A percentile compares a stretch with the other conserved stretches of the same genome.
phyloP scores from a whole-genome alignment of 2,329 filamentous ascomycete genomes.

The Trematosphaeria pertusa region DNA sequence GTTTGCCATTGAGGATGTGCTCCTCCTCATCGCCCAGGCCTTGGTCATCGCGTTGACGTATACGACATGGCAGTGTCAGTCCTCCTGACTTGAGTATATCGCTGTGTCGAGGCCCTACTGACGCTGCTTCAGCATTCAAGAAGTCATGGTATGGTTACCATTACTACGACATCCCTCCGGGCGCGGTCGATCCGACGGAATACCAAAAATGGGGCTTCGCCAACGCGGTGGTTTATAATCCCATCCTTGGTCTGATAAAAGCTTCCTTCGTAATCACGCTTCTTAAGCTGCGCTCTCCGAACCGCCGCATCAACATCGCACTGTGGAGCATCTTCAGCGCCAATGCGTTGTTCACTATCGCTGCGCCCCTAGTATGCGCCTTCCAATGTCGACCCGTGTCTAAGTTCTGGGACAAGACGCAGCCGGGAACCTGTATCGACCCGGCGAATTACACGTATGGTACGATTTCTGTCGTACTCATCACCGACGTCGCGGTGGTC shows the following conservation, averaged over 20 bases:
- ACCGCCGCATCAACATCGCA: slow-evolving; percentile 19
- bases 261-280: slow-evolving; percentile 25
- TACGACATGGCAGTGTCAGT: slow-evolving; percentile 11
- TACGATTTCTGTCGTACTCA: slow-evolving; percentile 20
- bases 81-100: neutral
- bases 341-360: slow-evolving; percentile 23
- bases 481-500: slow-evolving; percentile 25
- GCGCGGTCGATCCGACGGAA: slow-evolving; percentile 12
- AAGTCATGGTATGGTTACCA: slow-evolving; percentile 23
- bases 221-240: slow-evolving; percentile 26
- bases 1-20: slow-evolving; percentile 14
- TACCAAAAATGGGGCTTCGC: slow-evolving; percentile 22
- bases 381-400: slow-evolving; percentile 38
- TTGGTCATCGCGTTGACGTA: slow-evolving; percentile 6
- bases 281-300: slow-evolving; percentile 25
- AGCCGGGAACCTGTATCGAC: slow-evolving; percentile 21
- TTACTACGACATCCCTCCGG: slow-evolving; percentile 18
- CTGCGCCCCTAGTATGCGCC: slow-evolving; percentile 23
- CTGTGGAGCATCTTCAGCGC: slow-evolving; percentile 21
- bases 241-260: slow-evolving; percentile 27
- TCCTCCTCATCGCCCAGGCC: slow-evolving; percentile 12
- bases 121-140: slow-evolving; percentile 6
- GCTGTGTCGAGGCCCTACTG: no score
- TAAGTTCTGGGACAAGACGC: slow-evolving; percentile 33
- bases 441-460: slow-evolving; percentile 17